A percentile compares a stretch with the other conserved stretches of the same genome.
Evolutionary conservation across 2,329 filamentous ascomycete genomes (phyloP).

Genomic region (Plenodomus tracheiphilus): DNA sequence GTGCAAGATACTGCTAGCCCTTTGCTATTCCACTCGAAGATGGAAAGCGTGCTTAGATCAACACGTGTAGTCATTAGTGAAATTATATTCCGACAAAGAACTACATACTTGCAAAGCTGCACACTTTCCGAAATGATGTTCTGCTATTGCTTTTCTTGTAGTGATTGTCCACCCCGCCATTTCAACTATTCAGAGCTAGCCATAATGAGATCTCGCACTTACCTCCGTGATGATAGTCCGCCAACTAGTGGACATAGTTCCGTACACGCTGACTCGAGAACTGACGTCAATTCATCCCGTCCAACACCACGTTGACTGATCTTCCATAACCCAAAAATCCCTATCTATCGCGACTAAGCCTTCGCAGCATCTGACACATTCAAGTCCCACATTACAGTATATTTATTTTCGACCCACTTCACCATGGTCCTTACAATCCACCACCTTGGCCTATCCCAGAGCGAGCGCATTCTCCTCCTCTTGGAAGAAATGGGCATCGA

Average conservation of each 20-base stretch:
- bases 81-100: too few relatives aligned
- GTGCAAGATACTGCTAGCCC: slow-evolving; percentile 35
- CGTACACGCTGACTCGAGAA: not conserved
- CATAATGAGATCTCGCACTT: not conserved
- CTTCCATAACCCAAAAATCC: too few relatives aligned
- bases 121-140: too few relatives aligned
- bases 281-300: not conserved
- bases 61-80: too few relatives aligned
- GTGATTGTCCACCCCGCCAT: not conserved
- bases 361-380: too few relatives aligned
- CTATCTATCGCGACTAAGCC: too few relatives aligned
- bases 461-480: slow-evolving; percentile 64
- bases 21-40: slow-evolving; percentile 45
- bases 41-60: too few relatives aligned
- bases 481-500: slow-evolving; percentile 63
- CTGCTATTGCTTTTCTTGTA: too few relatives aligned
- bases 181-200: not conserved
- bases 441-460: slow-evolving; percentile 54
- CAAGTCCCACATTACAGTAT: too few relatives aligned
- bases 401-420: not conserved
- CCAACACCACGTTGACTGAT: too few relatives aligned
- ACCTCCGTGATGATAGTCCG: not conserved
- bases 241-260: not conserved
- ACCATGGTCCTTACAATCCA: slow-evolving; percentile 28
- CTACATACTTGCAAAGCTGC: too few relatives aligned